Evolutionary conservation across 169 alveolate species (phyloP).

Genomic region (Plasmodium ovale): DNA sequence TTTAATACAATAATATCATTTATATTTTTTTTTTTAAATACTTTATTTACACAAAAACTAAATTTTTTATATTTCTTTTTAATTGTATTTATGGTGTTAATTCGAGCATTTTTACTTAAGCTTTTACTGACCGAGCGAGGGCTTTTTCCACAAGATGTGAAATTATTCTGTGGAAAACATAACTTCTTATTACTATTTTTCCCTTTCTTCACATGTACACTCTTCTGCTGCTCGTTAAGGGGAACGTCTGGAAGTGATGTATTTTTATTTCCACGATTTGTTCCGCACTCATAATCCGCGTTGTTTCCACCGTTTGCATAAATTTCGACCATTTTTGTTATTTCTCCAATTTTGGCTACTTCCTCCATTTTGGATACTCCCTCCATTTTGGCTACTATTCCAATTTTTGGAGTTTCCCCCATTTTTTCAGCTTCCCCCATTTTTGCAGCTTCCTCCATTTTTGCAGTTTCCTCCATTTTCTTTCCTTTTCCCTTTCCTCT

Average conservation of each 20-base stretch:
- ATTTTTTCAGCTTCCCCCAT: too few relatives aligned
- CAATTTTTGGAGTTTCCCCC: constrained; percentile 8
- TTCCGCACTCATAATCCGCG: too few relatives aligned
- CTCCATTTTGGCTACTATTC: neutral
- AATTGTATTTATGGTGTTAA: constrained; percentile 12
- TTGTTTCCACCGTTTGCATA: neutral
- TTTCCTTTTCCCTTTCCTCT: neutral
- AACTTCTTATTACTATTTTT: constrained; percentile 19
- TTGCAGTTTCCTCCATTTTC: neutral
- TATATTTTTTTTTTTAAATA: constrained; percentile 46
- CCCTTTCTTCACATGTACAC: neutral
- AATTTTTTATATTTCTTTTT: constrained; percentile 51
- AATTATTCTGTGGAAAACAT: constrained; percentile 29
- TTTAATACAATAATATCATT: constrained; percentile 59
- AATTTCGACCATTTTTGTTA: neutral
- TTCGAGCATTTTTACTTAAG: neutral
- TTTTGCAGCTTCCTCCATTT: too few relatives aligned
- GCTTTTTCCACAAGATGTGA: neutral
- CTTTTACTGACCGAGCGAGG: neutral
- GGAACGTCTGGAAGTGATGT: neutral
- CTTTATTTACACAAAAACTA: constrained; percentile 51
- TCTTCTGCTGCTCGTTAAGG: neutral
- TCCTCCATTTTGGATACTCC: constrained; percentile 1
- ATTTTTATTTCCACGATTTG: too few relatives aligned
- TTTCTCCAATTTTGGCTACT: neutral